phyloP scores from a whole-genome alignment of 2,329 filamentous ascomycete species.

The Sporothrix phasma region DNA sequence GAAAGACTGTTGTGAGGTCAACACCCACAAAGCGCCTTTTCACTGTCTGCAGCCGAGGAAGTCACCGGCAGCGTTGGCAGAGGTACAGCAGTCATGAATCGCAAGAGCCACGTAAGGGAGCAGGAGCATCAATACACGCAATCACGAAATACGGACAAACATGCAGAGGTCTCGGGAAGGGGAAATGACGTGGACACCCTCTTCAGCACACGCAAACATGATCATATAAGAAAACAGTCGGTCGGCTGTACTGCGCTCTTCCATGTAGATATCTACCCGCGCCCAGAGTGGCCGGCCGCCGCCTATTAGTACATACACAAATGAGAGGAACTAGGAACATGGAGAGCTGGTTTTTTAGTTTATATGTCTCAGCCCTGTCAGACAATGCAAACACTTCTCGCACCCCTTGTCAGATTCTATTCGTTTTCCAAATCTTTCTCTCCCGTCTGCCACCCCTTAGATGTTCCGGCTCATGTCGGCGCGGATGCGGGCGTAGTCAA shows the following conservation, averaged over 20 bases:
- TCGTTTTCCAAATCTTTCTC: neutral
- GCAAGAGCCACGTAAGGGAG: neutral
- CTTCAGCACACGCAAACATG: neutral
- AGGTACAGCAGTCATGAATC: no score
- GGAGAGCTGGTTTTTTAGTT: neutral
- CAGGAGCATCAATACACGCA: neutral
- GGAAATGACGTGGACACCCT: neutral
- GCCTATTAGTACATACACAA: conserved; percentile 16
- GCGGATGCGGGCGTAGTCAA: conserved; percentile 51
- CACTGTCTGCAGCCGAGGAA: neutral
- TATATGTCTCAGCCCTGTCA: neutral
- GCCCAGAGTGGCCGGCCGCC: conserved; percentile 1
- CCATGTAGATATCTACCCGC: conserved; percentile 9
- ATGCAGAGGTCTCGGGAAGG: neutral
- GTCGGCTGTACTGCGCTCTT: conserved; percentile 7
- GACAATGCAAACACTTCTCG: neutral
- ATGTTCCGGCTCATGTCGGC: conserved; percentile 31
- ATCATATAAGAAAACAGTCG: neutral
- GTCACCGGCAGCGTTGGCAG: neutral
- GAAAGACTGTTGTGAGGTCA: neutral
- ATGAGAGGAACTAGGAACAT: neutral
- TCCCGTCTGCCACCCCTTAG: conserved; percentile 16
- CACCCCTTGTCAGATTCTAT: neutral
- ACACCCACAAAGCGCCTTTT: neutral
- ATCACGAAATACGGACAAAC: neutral